Evolutionary conservation across 192 early-diverging fungal species (phyloP).

Genomic region (Globomyces pollinis-pini): DNA sequence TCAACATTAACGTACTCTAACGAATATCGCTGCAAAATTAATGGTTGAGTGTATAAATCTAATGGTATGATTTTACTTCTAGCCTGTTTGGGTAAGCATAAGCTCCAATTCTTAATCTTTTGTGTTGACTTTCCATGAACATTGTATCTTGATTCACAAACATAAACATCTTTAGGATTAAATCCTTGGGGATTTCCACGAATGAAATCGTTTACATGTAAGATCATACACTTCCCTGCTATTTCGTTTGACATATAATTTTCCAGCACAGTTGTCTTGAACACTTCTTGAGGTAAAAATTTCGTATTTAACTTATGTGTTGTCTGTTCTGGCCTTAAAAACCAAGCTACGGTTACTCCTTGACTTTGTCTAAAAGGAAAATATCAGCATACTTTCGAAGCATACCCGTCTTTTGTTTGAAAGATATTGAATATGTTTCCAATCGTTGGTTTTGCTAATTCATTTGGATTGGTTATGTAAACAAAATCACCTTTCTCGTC

Average conservation of each 20-base stretch:
- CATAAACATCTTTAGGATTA: slow-evolving; percentile 44
- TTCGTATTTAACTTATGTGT: slow-evolving; percentile 42
- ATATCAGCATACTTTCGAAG: too few relatives aligned
- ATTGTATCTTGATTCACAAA: slow-evolving; percentile 60
- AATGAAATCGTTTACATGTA: slow-evolving; percentile 50
- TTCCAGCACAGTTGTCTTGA: slow-evolving; percentile 51
- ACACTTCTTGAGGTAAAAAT: slow-evolving; percentile 60
- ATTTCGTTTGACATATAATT: slow-evolving; percentile 47
- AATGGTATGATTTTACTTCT: slow-evolving; percentile 17
- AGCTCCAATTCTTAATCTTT: slow-evolving; percentile 62
- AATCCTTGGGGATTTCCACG: slow-evolving; percentile 41
- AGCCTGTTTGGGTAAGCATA: slow-evolving; percentile 40
- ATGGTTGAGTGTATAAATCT: slow-evolving; percentile 17
- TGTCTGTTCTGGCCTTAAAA: slow-evolving; percentile 61
- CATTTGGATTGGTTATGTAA: slow-evolving; percentile 48
- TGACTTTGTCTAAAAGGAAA: slow-evolving; percentile 3
- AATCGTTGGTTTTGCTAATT: slow-evolving; percentile 52
- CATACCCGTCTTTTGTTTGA: not conserved
- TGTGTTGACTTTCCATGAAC: slow-evolving; percentile 41
- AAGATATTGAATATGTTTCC: slow-evolving; percentile 45
- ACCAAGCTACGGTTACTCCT: slow-evolving; percentile 52
- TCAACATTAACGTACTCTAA: not conserved
- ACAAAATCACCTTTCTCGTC: slow-evolving; percentile 54
- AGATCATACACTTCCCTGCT: slow-evolving; percentile 52
- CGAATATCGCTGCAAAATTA: slow-evolving; percentile 4